Evolutionary conservation across 495 filamentous ascomycete genomes (phyloP).

Genomic region (Elasticomyces elasticus): DNA sequence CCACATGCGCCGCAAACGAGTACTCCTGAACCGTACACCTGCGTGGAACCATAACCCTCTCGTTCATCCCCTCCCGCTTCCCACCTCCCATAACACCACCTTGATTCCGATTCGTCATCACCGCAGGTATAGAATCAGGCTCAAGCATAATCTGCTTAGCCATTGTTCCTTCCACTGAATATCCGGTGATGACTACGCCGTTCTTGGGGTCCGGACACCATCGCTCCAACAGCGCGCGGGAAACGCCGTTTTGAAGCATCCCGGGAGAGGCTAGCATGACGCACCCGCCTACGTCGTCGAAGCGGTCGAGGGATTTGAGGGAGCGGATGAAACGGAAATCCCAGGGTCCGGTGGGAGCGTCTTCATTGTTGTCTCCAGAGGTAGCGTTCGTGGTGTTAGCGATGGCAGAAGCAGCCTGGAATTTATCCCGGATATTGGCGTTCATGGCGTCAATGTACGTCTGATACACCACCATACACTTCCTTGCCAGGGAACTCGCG

Average conservation of each 20-base stretch:
- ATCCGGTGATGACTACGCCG: conserved; percentile 93
- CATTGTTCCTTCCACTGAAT: conserved; percentile 98
- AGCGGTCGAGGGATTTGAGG: conserved; percentile 83
- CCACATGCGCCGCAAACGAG: conserved; percentile 92
- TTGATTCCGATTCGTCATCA: conserved; percentile 52
- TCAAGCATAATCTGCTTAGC: conserved; percentile 88
- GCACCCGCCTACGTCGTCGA: conserved; percentile 90
- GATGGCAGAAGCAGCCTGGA: conserved; percentile 29
- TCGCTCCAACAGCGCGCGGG: conserved; percentile 79
- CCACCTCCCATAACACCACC: conserved; percentile 3
- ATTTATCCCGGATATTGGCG: conserved; percentile 89
- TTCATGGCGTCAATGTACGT: conserved; percentile 98
- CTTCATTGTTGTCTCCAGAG: conserved; percentile 70
- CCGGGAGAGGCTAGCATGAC: conserved; percentile 95
- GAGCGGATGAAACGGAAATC: conserved; percentile 88
- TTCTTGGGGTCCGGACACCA: conserved; percentile 95
- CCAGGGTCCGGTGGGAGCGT: conserved; percentile 69
- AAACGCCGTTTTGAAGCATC: conserved; percentile 95
- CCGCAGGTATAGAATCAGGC: conserved; percentile 81
- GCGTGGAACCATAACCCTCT: conserved; percentile 83
- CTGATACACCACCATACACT: conserved; percentile 98
- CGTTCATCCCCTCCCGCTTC: conserved; percentile 41
- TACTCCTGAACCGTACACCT: conserved; percentile 86
- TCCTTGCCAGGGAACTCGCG: conserved; percentile 81
- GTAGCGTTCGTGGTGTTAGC: conserved; percentile 38